Base-by-base conservation (phyloP, 2,329 filamentous ascomycete genomes). In the Neonectria faginata region DNA sequence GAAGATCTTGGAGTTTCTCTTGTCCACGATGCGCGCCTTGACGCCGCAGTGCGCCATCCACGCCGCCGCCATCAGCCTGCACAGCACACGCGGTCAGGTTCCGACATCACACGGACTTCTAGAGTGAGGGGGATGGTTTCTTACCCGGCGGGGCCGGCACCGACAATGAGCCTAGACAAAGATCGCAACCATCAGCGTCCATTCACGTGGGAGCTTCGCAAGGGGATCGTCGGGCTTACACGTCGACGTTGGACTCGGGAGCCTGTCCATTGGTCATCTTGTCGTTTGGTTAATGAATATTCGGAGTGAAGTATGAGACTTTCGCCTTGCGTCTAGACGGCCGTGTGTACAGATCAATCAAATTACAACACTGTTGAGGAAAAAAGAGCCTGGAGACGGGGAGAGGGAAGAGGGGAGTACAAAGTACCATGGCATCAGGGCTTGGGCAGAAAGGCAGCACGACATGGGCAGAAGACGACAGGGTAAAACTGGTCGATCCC, bases 1-100 rank as follows among this genome's bases (percentile, higher is more conserved):
- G 42, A 22, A 39, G 1, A 56, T 64, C 31, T 68, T 68, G n/a
- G 62, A 55, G 39, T 56, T 67, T 25, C 66, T 57, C 39, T 68
- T 68, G 20, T 68, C 67, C 0, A 68, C 36, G 0, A 68, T 60
- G 8, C 67, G 66, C 2, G 67, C 64, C 18, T 64, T 68, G 55
- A 68, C 61, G 5, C 67, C 66, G 5, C 58, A 68, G 16, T 62
- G 62, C 9, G 62, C 62, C 62, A 64, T 64, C 58, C 62, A 64
- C 18, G 62, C 57, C 14, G 62, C 57, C 10, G 57, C 57, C 62
- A 64, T 64, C 18, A 64, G 27, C 57, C 62, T 64, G 11, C 11
- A 27, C 6, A 29, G 18, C 11, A 45, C 25, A 47, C 41, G 18
- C 10, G 22, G 39, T 39, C 36, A 39, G 36, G 12, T 39, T 39